These are phyloP conservation scores for Ambrosia trifida DNA, from an alignment of 129 eudicot species.

Conservation along the genomic window DNA sequence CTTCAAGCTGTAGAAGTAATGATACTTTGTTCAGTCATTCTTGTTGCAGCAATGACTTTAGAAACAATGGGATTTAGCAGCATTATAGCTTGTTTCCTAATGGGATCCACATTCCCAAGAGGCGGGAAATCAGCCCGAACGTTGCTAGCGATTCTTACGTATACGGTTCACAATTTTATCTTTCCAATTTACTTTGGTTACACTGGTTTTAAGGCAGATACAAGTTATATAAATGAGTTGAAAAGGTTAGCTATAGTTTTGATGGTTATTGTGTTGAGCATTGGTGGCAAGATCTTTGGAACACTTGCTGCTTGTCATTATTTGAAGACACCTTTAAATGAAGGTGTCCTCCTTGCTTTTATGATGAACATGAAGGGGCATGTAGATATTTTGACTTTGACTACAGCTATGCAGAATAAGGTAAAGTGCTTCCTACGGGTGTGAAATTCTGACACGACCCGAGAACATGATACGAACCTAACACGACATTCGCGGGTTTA, in stretches of 20 bases:
- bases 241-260: slow-evolving; percentile 41
- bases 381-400: slow-evolving; percentile 66
- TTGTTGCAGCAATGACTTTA: slow-evolving; percentile 55
- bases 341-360: slow-evolving; percentile 78
- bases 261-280: slow-evolving; percentile 58
- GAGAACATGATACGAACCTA: no score
- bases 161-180: slow-evolving; percentile 62
- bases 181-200: slow-evolving; percentile 84
- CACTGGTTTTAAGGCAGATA: slow-evolving; percentile 71
- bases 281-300: slow-evolving; percentile 82
- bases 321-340: slow-evolving; percentile 68
- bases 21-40: slow-evolving; percentile 44
- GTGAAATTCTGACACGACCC: no score
- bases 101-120: slow-evolving; percentile 75
- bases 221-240: slow-evolving; percentile 33
- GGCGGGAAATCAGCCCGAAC: slow-evolving; percentile 81
- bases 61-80: slow-evolving; percentile 78
- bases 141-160: slow-evolving; percentile 58
- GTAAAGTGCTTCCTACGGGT: slow-evolving; percentile 58
- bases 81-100: slow-evolving; percentile 60
- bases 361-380: slow-evolving; percentile 88
- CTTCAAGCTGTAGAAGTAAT: slow-evolving; percentile 55
- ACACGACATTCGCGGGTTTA: no score
- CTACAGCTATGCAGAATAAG: slow-evolving; percentile 41
- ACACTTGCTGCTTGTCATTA: slow-evolving; percentile 68